A percentile compares a stretch with the other conserved stretches of the same genome.
These are phyloP conservation scores for Furculomyces boomerangus DNA, from an alignment of 371 early-diverging fungal genomes.

Conservation along the genomic window DNA sequence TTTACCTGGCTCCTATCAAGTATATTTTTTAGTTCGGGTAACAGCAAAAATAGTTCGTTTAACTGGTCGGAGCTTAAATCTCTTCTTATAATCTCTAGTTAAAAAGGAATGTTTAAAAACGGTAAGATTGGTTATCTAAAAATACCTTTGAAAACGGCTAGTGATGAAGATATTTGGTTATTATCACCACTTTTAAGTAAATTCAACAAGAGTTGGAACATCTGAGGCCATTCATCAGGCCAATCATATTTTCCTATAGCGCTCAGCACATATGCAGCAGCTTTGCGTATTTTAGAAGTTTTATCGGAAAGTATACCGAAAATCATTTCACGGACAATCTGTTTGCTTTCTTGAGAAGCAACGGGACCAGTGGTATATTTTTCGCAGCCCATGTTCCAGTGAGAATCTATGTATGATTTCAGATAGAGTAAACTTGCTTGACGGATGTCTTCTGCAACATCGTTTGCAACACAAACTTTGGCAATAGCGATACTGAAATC, in stretches of 20 bases:
- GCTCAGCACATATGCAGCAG: slow-evolving; percentile 51
- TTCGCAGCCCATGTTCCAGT: slow-evolving; percentile 44
- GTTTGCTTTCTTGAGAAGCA: slow-evolving; percentile 3
- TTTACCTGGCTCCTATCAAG: slow-evolving; percentile 30
- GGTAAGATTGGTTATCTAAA: neutral
- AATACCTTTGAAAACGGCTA: slow-evolving; percentile 46
- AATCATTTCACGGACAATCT: slow-evolving; percentile 10
- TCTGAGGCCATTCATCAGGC: slow-evolving; percentile 87
- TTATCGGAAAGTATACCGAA: slow-evolving; percentile 11
- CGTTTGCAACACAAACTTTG: slow-evolving; percentile 41
- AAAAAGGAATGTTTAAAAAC: neutral
- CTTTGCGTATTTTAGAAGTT: slow-evolving; percentile 14
- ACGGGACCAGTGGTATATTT: slow-evolving; percentile 16
- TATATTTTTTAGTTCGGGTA: slow-evolving; percentile 66
- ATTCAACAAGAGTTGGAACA: slow-evolving; percentile 56
- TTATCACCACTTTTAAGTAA: slow-evolving; percentile 43
- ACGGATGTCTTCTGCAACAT: slow-evolving; percentile 42
- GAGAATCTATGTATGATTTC: slow-evolving; percentile 51
- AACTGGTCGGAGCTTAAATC: slow-evolving; percentile 78
- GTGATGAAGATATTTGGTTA: slow-evolving; percentile 66
- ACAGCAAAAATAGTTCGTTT: slow-evolving; percentile 54
- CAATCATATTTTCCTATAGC: slow-evolving; percentile 82
- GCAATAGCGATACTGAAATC: slow-evolving; percentile 48
- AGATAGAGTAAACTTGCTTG: slow-evolving; percentile 68
- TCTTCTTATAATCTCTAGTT: slow-evolving; percentile 58